phyloP scores from a whole-genome alignment of 140 eudicot species.

The Bidens hawaiensis region DNA sequence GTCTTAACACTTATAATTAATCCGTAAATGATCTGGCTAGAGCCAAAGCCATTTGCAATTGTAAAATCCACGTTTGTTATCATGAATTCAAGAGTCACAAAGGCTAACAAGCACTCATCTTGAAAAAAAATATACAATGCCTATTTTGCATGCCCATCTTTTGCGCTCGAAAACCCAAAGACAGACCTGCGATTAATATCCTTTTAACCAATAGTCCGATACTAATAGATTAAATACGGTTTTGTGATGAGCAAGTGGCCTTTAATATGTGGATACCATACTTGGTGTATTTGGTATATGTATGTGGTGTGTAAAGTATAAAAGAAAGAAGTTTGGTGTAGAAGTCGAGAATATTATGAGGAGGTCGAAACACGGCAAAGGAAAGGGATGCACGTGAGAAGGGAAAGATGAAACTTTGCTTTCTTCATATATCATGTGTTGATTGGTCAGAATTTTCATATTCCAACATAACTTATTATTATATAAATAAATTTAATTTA shows the following conservation, averaged over 20 bases:
- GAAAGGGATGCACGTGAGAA: slow-evolving; percentile 23
- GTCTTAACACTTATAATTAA: too few relatives aligned
- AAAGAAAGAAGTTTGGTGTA: slow-evolving; percentile 10
- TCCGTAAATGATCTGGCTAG: too few relatives aligned
- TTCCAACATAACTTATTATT: slow-evolving; percentile 13
- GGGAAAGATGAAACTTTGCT: slow-evolving; percentile 28
- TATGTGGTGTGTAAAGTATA: neutral
- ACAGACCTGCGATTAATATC: too few relatives aligned
- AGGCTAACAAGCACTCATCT: too few relatives aligned
- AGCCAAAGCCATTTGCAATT: too few relatives aligned
- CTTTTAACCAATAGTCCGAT: too few relatives aligned
- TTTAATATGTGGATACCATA: neutral
- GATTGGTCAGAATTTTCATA: slow-evolving; percentile 34
- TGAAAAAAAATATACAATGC: too few relatives aligned
- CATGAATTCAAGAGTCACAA: too few relatives aligned
- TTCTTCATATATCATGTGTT: slow-evolving; percentile 26
- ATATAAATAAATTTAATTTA: neutral
- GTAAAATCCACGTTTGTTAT: too few relatives aligned
- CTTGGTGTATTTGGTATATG: neutral
- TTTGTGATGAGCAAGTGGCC: neutral
- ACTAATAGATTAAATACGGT: too few relatives aligned
- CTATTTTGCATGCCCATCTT: too few relatives aligned
- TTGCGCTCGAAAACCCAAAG: too few relatives aligned
- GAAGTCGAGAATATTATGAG: neutral
- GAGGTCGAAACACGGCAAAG: slow-evolving; percentile 2